A percentile compares a stretch with the other conserved stretches of the same genome.
These are phyloP conservation scores for Rhynchospora tenuis DNA, from an alignment of 176 grass and related monocot genomes.

Conservation along the genomic window DNA sequence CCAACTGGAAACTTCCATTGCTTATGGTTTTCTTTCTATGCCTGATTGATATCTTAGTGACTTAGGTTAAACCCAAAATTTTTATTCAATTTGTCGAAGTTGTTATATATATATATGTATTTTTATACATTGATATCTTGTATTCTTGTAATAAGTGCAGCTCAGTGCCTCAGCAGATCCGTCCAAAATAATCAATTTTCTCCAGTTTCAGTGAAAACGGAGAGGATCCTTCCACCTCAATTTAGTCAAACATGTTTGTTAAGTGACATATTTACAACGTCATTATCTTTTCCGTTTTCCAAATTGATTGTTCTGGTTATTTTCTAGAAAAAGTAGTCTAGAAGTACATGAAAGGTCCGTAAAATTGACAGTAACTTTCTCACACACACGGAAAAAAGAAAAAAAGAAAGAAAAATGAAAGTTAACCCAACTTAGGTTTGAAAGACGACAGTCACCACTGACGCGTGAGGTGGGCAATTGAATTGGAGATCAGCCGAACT, in stretches of 20 bases:
- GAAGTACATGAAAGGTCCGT: neutral
- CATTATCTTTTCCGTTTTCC: neutral
- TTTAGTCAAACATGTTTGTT: slow-evolving; percentile 13
- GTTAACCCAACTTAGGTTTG: neutral
- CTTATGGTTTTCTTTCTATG: neutral
- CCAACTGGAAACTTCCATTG: slow-evolving; percentile 15
- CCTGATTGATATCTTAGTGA: neutral
- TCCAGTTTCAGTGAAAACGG: neutral
- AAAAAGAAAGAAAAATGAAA: no score
- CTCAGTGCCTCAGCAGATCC: no score
- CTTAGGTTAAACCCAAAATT: neutral
- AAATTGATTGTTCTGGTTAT: neutral
- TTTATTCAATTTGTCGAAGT: no score
- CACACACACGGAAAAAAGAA: no score
- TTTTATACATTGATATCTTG: no score
- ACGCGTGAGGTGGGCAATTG: slow-evolving; percentile 3
- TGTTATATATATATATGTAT: no score
- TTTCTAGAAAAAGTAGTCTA: neutral
- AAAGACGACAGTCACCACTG: slow-evolving; percentile 10
- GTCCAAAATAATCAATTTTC: neutral
- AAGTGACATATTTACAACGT: neutral
- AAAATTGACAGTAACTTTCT: neutral
- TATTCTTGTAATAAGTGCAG: no score
- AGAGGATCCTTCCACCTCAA: neutral
- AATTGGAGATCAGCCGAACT: slow-evolving; percentile 8